Evolutionary conservation across 225 moss, liverwort and hornwort genomes (phyloP), one percentile per base, ranked within the genome.

Genomic region (Marchantia polymorpha): DNA sequence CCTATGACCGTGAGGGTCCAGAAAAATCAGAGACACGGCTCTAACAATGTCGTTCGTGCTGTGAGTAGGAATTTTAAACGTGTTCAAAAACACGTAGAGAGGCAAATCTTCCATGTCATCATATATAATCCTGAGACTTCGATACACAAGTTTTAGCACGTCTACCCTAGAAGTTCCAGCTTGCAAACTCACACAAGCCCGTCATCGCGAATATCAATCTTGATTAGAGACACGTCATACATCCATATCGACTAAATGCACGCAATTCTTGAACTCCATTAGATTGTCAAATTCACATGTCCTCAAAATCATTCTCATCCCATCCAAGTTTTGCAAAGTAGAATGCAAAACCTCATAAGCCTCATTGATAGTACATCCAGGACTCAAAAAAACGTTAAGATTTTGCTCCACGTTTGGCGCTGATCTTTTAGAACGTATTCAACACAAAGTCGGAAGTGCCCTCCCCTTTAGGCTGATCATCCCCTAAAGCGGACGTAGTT

Each of bases 71-170:
- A 27, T 23, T 31, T 47, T 75, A 46, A 85, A 88, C 3, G 88
- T 88, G 72, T 82, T 84, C 6, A 85, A 81, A 54, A 88, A 88
- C 14, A 88, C 88, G 67, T 88, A 88, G 0, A 88, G 83, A 6
- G 88, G 88, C 0, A 85, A 88, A 64, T 85, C 85, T 19, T 85
- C 88, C 74, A 88, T 80, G 51, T 88, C 88, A 12, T 85, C 88
- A 72, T 88, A 88, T 77, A 88, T 88, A 17, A 88, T 83, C 48
- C 88, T 85, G 49, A 85, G 54, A 64, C 88, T 88, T 52, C 83
- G 82, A 55, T 88, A 88, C 7, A 83, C 85, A 52, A 85, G 76
- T 78, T 72, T 83, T 48, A 85, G 23, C 15, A 20, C 23, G 22
- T 63, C 63, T 12, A 3, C 20, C 10, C 22, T 20, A 9, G n/a